Evolutionary conservation across 805 yeast genomes (phyloP).

Genomic region (Saturnispora sanitii): DNA sequence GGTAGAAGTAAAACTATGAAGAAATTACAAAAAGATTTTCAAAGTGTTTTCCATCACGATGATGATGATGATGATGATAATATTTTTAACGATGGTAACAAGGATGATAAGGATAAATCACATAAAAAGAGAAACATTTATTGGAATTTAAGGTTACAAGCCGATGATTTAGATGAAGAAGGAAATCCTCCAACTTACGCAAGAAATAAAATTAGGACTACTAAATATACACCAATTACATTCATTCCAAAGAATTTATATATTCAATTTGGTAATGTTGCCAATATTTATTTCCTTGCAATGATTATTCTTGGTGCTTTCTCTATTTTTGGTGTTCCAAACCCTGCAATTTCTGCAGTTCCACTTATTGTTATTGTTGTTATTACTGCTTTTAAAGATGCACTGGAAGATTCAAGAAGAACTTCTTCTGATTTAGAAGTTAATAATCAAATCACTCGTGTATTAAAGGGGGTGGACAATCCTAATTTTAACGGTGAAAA

Average conservation of each 20-base stretch:
- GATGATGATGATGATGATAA: constrained; percentile 16
- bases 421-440: constrained; percentile 63
- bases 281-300: constrained; percentile 77
- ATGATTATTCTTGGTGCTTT: constrained; percentile 74
- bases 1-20: constrained; percentile 50
- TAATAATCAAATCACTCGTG: constrained; percentile 64
- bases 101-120: constrained; percentile 21
- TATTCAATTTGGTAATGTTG: constrained; percentile 79
- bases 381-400: constrained; percentile 71
- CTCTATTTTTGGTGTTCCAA: constrained; percentile 70
- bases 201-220: constrained; percentile 87
- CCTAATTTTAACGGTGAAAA: constrained; percentile 54
- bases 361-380: constrained; percentile 71
- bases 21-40: constrained; percentile 11
- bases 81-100: constrained; percentile 25
- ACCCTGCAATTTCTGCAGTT: constrained; percentile 64
- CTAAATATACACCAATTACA: constrained; percentile 86
- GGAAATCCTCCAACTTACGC: constrained; percentile 57
- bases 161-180: constrained; percentile 41
- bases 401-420: constrained; percentile 71
- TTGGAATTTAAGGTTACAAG: constrained; percentile 54
- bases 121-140: constrained; percentile 37
- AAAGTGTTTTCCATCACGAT: constrained; percentile 15
- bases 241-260: constrained; percentile 78
- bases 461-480: constrained; percentile 46